phyloP scores from a whole-genome alignment of 495 filamentous ascomycete genomes.

The Xylaria flabelliformis region DNA sequence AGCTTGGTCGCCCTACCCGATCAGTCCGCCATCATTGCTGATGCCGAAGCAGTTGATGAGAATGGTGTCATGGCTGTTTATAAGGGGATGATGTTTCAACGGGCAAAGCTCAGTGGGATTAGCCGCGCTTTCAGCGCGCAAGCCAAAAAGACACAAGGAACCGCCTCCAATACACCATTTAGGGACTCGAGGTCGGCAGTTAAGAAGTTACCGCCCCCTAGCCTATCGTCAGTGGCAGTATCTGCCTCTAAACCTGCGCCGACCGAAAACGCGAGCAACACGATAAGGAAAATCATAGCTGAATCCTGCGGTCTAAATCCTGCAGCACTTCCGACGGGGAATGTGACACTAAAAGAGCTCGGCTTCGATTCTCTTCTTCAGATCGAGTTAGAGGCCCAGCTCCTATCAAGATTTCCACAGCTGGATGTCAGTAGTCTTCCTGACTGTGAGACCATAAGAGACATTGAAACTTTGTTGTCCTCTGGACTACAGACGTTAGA shows the following conservation, averaged over 20 bases:
- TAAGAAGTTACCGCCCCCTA: not conserved
- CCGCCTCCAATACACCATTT: not conserved
- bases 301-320: not conserved
- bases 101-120: not conserved
- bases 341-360: not conserved
- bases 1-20: not conserved
- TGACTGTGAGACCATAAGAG: not conserved
- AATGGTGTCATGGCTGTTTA: not conserved
- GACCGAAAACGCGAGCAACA: not conserved
- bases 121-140: not conserved
- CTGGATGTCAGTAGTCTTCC: not conserved
- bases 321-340: not conserved
- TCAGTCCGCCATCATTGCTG: not conserved
- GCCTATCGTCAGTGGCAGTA: not conserved
- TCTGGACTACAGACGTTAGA: not conserved
- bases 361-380: conserved; percentile 2
- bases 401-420: not conserved
- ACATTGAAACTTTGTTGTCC: not conserved
- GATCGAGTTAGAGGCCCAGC: not conserved
- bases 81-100: not conserved
- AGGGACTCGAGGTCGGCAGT: not conserved
- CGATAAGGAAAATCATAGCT: not conserved
- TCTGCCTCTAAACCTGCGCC: not conserved
- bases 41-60: not conserved
- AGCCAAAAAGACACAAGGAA: conserved; percentile 1